Evolutionary conservation across 2,329 filamentous ascomycete species (phyloP).

Genomic region (Epichloe scottii): DNA sequence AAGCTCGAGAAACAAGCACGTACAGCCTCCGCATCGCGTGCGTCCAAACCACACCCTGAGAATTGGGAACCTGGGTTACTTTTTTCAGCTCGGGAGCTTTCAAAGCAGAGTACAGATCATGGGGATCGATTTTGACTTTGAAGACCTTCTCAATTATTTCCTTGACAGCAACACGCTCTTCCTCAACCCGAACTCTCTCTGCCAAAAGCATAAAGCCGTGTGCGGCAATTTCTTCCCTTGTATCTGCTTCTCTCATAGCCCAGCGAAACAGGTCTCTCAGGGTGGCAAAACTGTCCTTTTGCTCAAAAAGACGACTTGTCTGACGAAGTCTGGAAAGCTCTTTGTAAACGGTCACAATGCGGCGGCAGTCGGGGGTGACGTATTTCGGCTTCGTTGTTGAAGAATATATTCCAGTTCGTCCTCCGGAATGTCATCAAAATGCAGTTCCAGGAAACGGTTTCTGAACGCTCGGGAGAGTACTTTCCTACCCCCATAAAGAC

Average conservation of each 20-base stretch:
- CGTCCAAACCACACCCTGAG: conserved; percentile 78
- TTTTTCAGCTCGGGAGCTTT: conserved; percentile 43
- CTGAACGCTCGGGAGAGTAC: conserved; percentile 87
- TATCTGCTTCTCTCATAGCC: conserved; percentile 76
- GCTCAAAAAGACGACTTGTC: conserved; percentile 83
- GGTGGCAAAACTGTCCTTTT: conserved; percentile 95
- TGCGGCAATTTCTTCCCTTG: conserved; percentile 73
- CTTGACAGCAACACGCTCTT: conserved; percentile 77
- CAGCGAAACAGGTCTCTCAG: conserved; percentile 91
- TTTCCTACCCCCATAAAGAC: conserved; percentile 90
- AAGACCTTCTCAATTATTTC: conserved; percentile 81
- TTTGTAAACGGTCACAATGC: conserved; percentile 88
- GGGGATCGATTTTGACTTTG: conserved; percentile 69
- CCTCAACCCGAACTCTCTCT: conserved; percentile 82
- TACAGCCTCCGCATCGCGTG: conserved; percentile 86
- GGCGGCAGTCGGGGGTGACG: conserved; percentile 84
- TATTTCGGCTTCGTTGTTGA: conserved; percentile 71
- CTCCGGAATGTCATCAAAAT: conserved; percentile 96
- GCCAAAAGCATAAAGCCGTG: conserved; percentile 96
- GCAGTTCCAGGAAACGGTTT: conserved; percentile 91
- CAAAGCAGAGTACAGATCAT: conserved; percentile 55
- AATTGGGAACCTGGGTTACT: conserved; percentile 33
- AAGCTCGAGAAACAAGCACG: conserved; percentile 72
- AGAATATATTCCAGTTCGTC: conserved; percentile 86
- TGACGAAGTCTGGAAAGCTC: conserved; percentile 84